Evolutionary conservation across 345 rosid species (phyloP).

Genomic region (Bruguiera gymnorhiza): DNA sequence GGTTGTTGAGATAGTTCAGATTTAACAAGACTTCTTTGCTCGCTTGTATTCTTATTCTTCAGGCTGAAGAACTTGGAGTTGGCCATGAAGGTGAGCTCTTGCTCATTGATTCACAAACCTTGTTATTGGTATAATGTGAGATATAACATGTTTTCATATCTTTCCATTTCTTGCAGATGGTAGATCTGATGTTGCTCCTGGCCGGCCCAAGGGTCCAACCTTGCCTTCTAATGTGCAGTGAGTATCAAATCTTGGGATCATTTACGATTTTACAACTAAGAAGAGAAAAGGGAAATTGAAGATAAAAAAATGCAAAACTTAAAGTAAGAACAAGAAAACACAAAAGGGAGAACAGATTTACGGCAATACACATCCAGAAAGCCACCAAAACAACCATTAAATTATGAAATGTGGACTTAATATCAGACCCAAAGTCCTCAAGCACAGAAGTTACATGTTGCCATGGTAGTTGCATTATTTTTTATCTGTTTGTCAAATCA

Average conservation of each 20-base stretch:
- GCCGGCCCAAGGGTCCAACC: constrained; percentile 32
- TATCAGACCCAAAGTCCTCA: too few relatives aligned
- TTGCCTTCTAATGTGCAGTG: constrained; percentile 36
- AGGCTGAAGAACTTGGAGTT: constrained; percentile 46
- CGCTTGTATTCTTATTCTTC: constrained; percentile 25
- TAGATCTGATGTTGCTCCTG: constrained; percentile 32
- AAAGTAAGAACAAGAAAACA: neutral
- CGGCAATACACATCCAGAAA: too few relatives aligned
- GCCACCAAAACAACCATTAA: too few relatives aligned
- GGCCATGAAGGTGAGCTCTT: constrained; percentile 33
- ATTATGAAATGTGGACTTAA: too few relatives aligned
- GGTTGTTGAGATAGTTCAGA: constrained; percentile 22
- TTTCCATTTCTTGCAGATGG: constrained; percentile 36
- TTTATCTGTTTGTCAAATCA: neutral
- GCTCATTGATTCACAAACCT: neutral
- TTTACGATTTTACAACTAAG: neutral
- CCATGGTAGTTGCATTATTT: neutral
- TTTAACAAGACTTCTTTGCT: constrained; percentile 26
- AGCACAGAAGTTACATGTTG: neutral
- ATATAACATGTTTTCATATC: neutral
- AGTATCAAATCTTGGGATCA: constrained; percentile 11
- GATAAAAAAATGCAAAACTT: neutral
- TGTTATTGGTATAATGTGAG: neutral
- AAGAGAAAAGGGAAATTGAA: neutral
- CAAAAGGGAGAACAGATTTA: neutral